Base-by-base conservation (phyloP, 768 basidiomycete genomes). In the Trametes cubensis region DNA sequence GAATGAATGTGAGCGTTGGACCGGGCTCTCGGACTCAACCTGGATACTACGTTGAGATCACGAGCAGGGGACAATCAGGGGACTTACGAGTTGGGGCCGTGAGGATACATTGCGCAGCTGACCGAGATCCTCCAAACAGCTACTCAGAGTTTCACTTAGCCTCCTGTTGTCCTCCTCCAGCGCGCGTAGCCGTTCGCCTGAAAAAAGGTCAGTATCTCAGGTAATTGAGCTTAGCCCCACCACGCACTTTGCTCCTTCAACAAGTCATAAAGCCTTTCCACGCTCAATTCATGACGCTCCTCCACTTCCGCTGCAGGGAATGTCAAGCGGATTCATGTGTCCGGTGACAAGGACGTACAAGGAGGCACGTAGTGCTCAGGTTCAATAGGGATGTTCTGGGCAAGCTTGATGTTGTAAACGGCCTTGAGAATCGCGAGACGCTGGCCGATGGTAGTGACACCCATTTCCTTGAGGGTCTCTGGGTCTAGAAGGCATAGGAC, bases 371-470 rank as follows among this genome's bases (percentile, higher is more conserved):
- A 97, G 68, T 92, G 83, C 64, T 90, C 89, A 41, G 88, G 78
- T 61, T 93, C 92, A 66, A 95, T 86, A 40, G 90, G 86, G 54
- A 99, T 80, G 64, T 86, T 86, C 70, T 95, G 83, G 1, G 86
- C 85, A 54, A 95, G 76, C 79, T 99, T 99, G 69, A 92, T 79
- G 55, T 86, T 85, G 77, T 97, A 98, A 60, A 98, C 87, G 50
- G 90, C 89, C 74, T 94, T 95, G 73, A 98, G 86, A 65, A 98
- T 94, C 46, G 91, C 81, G 39, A 99, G 77, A 58, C 97, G 82
- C 75, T 98, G 95, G 21, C 97, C 97, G 65, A 98, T 85, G 39
- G 90, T 92, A n/a, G 83, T 72, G 45, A 99, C 83, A 8, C 97
- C 97, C 58, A 98, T 78, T 45, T 90, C 87, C 74, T 91, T 92